These are phyloP conservation scores for Saksenaea oblongispora DNA, from an alignment of 371 early-diverging fungal genomes.

Conservation along the genomic window DNA sequence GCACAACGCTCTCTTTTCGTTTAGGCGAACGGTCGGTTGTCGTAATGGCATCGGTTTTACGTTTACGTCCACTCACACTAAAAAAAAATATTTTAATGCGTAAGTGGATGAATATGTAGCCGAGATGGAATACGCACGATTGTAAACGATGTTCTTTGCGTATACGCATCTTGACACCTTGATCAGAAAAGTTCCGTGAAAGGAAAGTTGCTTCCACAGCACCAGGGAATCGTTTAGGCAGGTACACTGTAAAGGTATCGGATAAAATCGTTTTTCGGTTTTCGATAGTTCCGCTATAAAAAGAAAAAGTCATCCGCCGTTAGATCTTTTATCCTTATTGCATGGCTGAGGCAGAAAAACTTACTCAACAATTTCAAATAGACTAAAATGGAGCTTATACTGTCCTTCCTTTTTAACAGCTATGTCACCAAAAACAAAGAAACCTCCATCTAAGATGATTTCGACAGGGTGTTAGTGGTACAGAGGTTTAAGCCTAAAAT, in stretches of 20 bases:
- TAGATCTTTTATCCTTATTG: background rate
- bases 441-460: conserved; percentile 70
- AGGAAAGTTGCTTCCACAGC: conserved; percentile 84
- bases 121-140: conserved; percentile 11
- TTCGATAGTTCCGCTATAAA: conserved; percentile 56
- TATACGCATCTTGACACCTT: conserved; percentile 89
- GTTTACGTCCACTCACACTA: background rate
- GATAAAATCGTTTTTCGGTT: conserved; percentile 71
- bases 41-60: background rate
- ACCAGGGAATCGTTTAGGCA: conserved; percentile 88
- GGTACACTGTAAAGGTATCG: conserved; percentile 72
- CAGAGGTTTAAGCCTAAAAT: background rate
- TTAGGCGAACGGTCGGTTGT: background rate
- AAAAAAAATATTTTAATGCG: background rate
- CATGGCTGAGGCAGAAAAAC: conserved; percentile 4
- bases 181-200: conserved; percentile 86
- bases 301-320: background rate
- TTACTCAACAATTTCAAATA: conserved; percentile 84
- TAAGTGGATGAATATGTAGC: background rate
- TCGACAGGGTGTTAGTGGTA: background rate
- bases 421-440: conserved; percentile 94
- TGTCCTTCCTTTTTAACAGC: conserved; percentile 83
- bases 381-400: conserved; percentile 80
- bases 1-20: background rate
- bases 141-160: conserved; percentile 56